These are phyloP conservation scores for Phytophthora macrochlamydospora DNA, from an alignment of 352 stramenopile genomes.

Conservation along the genomic window DNA sequence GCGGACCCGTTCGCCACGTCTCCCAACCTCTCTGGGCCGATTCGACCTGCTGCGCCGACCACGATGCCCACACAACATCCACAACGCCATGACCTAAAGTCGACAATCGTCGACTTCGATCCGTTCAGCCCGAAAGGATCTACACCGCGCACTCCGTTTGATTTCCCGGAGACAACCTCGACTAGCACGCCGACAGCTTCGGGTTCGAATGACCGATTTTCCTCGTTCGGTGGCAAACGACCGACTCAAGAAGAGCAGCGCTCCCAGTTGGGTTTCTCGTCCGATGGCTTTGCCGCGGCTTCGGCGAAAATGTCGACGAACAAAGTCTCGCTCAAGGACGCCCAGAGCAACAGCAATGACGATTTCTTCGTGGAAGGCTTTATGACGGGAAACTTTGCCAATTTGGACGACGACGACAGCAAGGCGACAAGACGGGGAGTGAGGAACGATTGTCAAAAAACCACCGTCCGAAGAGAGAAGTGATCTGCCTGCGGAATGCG, in stretches of 20 bases:
- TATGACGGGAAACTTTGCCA: constrained; percentile 61
- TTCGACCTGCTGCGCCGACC: constrained; percentile 38
- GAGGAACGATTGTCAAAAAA: constrained; percentile 20
- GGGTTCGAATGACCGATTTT: constrained; percentile 49
- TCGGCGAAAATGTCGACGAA: constrained; percentile 14
- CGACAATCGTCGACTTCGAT: constrained; percentile 76
- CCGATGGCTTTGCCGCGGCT: constrained; percentile 46
- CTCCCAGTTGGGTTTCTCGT: constrained; percentile 59
- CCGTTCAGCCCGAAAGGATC: constrained; percentile 66
- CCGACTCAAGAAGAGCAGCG: constrained; percentile 73
- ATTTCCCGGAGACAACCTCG: constrained; percentile 35
- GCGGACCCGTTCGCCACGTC: constrained; percentile 53
- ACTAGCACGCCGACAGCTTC: constrained; percentile 12
- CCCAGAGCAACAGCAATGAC: constrained; percentile 23
- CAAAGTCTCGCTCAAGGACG: constrained; percentile 55
- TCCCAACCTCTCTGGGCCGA: constrained; percentile 15
- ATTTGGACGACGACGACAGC: constrained; percentile 61
- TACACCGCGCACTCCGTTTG: constrained; percentile 56
- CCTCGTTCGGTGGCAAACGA: constrained; percentile 41
- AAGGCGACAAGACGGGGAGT: constrained; percentile 11
- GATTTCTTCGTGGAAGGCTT: constrained; percentile 70
- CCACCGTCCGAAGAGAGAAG: constrained; percentile 12
- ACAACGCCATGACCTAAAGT: constrained; percentile 37
- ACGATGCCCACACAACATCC: constrained; percentile 24
- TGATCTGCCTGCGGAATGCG: constrained; percentile 44